Percentiles rank a stretch among this genome's conserved stretches.
phyloP scores from a whole-genome alignment of 1,139 yeast species.

The Casaregolazyma lundiana region DNA sequence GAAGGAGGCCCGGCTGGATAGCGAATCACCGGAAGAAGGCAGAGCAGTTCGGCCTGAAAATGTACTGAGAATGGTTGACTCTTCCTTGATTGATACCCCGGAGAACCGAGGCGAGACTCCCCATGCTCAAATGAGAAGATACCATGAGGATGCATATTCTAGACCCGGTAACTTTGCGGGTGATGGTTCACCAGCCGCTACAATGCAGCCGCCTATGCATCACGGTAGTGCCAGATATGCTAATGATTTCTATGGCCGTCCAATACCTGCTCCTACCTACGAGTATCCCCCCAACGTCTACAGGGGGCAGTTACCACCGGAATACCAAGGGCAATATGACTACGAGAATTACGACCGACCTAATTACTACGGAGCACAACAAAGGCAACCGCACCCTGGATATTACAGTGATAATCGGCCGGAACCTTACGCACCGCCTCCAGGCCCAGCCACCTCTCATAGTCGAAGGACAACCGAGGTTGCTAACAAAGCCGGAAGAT shows the following conservation, averaged over 20 bases:
- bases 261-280: conserved; percentile 4
- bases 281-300: conserved; percentile 4
- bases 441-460: no score
- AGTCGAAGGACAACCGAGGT: background rate
- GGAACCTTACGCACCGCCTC: background rate
- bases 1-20: conserved; percentile 23
- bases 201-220: background rate
- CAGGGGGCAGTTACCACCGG: conserved; percentile 2
- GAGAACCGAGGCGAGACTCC: conserved; percentile 18
- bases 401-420: background rate
- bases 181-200: conserved; percentile 7
- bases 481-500: background rate
- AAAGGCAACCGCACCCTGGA: background rate
- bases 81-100: conserved; percentile 37
- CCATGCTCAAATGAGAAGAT: conserved; percentile 7
- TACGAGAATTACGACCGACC: conserved; percentile 3
- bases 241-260: background rate
- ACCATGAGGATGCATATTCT: conserved; percentile 6
- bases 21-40: conserved; percentile 27
- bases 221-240: background rate
- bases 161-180: background rate
- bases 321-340: conserved; percentile 3
- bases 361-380: conserved; percentile 1
- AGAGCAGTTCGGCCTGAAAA: conserved; percentile 34
- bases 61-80: conserved; percentile 39